Percentiles rank a stretch among this genome's conserved stretches.
Evolutionary conservation across 805 yeast genomes (phyloP).

Genomic region (Kodamaea hsintzibuensis): DNA sequence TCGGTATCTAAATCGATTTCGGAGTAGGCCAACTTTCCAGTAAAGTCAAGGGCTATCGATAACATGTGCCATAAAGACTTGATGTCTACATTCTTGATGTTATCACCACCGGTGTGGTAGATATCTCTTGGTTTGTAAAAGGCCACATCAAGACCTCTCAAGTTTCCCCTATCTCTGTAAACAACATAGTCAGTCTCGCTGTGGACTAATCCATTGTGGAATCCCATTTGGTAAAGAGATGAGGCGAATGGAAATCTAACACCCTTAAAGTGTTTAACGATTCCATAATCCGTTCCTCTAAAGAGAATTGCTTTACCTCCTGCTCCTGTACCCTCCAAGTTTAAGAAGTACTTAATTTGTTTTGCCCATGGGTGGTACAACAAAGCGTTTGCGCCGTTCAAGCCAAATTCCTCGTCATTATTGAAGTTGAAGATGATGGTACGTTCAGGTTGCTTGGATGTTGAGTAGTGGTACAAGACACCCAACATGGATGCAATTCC

Average conservation of each 20-base stretch:
- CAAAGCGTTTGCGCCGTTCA: conserved; percentile 78
- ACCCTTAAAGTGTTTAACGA: conserved; percentile 55
- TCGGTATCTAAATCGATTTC: conserved; percentile 36
- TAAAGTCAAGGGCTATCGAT: conserved; percentile 63
- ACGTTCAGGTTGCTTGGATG: conserved; percentile 57
- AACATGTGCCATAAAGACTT: conserved; percentile 87
- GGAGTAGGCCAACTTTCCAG: conserved; percentile 40
- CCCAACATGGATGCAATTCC: conserved; percentile 84
- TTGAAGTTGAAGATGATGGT: conserved; percentile 83
- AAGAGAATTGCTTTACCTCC: conserved; percentile 84
- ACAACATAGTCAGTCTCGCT: conserved; percentile 87
- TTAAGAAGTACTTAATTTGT: conserved; percentile 63
- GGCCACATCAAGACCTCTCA: conserved; percentile 88
- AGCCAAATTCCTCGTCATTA: conserved; percentile 86
- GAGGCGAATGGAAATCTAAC: conserved; percentile 74
- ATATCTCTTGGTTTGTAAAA: conserved; percentile 81
- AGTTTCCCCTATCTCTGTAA: conserved; percentile 58
- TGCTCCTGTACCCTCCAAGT: conserved; percentile 91
- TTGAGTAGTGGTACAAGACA: conserved; percentile 50
- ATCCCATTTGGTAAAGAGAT: conserved; percentile 83
- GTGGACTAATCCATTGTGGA: conserved; percentile 64
- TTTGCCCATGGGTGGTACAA: conserved; percentile 71
- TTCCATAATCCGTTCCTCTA: conserved; percentile 78
- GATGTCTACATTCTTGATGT: conserved; percentile 59
- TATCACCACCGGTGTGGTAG: conserved; percentile 79